Conservation (phyloP, 192 early-diverging fungal species). For the Mortierella hygrophila region DNA sequence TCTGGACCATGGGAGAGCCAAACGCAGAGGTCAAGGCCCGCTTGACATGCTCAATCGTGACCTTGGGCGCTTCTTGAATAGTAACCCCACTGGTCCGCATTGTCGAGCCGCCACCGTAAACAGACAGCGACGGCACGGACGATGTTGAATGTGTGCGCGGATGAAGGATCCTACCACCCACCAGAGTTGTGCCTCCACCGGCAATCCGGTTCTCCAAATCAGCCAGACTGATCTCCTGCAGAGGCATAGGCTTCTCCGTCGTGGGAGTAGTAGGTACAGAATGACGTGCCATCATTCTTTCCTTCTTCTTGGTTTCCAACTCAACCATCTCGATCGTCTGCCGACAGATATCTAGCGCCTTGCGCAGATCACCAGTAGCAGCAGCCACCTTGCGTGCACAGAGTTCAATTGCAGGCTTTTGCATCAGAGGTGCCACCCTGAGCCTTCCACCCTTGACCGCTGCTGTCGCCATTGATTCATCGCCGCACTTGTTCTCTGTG, state of each 20-base stretch:
- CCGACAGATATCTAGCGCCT: constrained; percentile 84
- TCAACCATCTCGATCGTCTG: constrained; percentile 89
- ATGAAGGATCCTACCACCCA: not conserved
- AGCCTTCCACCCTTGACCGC: not conserved
- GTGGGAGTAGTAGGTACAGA: not conserved
- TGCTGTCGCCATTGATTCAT: not conserved
- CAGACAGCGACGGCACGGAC: constrained; percentile 14
- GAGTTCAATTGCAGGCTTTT: constrained; percentile 86
- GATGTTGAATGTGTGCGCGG: constrained; percentile 4
- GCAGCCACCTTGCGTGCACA: constrained; percentile 91
- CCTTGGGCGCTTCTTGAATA: constrained; percentile 67
- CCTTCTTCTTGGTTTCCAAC: constrained; percentile 66
- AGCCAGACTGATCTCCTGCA: constrained; percentile 26
- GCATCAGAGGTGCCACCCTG: constrained; percentile 70
- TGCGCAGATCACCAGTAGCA: constrained; percentile 82
- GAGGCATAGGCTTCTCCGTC: constrained; percentile 11
- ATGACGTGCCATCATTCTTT: constrained; percentile 48
- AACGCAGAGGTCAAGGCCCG: constrained; percentile 72
- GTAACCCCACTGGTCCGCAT: constrained; percentile 15
- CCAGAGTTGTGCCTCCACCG: constrained; percentile 7
- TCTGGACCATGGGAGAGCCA: constrained; percentile 71
- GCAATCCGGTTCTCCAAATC: constrained; percentile 37
- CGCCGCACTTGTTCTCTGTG: not conserved
- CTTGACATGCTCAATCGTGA: constrained; percentile 82
- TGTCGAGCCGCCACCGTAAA: not conserved